Base-by-base conservation (phyloP, 208 protist genomes). In the Borovskyia barvae region DNA sequence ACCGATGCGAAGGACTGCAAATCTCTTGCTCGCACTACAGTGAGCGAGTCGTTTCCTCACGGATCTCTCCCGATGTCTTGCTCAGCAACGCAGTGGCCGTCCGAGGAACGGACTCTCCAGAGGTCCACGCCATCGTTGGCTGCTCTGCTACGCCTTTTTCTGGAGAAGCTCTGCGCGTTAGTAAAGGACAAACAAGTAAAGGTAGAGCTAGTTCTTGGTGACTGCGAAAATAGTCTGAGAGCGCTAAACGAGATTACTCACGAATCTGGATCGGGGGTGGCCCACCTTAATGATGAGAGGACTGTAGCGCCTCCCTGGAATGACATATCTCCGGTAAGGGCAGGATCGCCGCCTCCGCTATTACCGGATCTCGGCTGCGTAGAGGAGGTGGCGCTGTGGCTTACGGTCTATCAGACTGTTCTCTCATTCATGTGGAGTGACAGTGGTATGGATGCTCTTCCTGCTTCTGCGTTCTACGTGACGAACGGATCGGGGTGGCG, bases 191-290 rank as follows among this genome's bases (percentile, higher is more conserved):
- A 3, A 6, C 41, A 37, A 33, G 3, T 46, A 43, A 30, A 49
- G 50, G 51, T 39, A 19, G 51, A 67, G 40, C 30, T 67, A 30
- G 26, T 67, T 5, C 50, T 67, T 14, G 60, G 51, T 24, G 46
- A 59, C 35, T 59, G 51, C 60, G 25, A 36, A 14, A 24, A 40
- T 17, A 43, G 41, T 4, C 53, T 59, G 19, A 6, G 9, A 35
- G 30, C 40, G 19, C 40, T 67, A 5, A 46, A 28, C 45, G 42
- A 4, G 33, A 14, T 54, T n/a, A n/a, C n/a, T n/a, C n/a, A n/a
- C n/a, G n/a, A n/a, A n/a, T n/a, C n/a, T n/a, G n/a, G n/a, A n/a
- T n/a, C n/a, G n/a, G n/a, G n/a, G n/a, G n/a, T n/a, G n/a, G n/a
- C n/a, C n/a, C n/a, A n/a, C n/a, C n/a, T n/a, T n/a, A n/a, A n/a